Percentiles rank a stretch among this genome's conserved stretches.
These are phyloP conservation scores for Monilinia fructicola DNA, from an alignment of 2,329 filamentous ascomycete genomes.

Conservation along the genomic window DNA sequence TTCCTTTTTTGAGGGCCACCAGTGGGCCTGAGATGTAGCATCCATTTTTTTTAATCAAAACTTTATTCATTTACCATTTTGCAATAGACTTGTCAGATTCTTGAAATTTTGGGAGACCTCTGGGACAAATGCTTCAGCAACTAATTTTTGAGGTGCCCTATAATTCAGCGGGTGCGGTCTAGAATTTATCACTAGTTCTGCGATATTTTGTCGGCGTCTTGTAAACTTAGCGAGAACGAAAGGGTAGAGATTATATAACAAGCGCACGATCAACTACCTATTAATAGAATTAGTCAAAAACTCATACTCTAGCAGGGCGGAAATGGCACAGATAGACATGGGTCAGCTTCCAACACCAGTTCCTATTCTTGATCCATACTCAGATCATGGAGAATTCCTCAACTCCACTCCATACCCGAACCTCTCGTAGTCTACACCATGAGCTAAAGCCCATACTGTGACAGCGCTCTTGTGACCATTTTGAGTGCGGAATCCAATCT, in stretches of 20 bases:
- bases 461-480: background rate
- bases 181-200: background rate
- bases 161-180: background rate
- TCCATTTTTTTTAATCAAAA: background rate
- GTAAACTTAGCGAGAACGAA: background rate
- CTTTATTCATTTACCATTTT: background rate
- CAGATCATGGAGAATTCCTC: too few species aligned
- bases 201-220: background rate
- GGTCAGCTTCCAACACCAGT: too few species aligned
- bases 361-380: too few species aligned
- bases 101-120: background rate
- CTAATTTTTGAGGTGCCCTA: too few species aligned
- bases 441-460: background rate
- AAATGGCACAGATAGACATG: too few species aligned
- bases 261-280: too few species aligned
- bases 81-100: background rate
- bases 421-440: background rate
- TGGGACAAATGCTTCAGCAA: background rate
- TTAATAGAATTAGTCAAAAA: too few species aligned
- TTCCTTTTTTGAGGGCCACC: background rate
- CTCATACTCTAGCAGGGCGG: too few species aligned
- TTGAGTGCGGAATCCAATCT: background rate
- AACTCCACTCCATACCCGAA: background rate
- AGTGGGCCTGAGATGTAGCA: conserved; percentile 31
- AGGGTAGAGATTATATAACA: too few species aligned